Conservation (phyloP, 306 rosid species). For the Urtica urens region DNA sequence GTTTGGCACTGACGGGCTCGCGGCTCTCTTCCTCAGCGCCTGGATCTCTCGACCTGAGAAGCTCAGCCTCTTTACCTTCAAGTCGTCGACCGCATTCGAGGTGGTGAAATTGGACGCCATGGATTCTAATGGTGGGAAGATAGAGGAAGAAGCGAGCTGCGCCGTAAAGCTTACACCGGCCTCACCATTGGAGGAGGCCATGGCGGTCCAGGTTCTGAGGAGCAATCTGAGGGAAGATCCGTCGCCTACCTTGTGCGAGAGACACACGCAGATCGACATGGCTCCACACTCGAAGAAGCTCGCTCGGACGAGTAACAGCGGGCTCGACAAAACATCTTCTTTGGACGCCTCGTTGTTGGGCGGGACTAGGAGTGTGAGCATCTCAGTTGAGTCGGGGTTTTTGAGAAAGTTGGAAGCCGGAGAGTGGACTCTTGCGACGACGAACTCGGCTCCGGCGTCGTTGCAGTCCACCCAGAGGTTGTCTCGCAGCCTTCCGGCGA, state of each 20-base stretch:
- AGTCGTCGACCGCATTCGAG: neutral
- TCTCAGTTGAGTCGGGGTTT: neutral
- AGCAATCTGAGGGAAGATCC: neutral
- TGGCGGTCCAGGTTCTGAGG: neutral
- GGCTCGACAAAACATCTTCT: neutral
- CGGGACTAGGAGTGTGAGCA: neutral
- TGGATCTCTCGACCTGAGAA: neutral
- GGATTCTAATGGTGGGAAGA: neutral
- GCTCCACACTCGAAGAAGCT: conserved; percentile 1
- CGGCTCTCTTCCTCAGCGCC: neutral
- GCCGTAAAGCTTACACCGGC: neutral
- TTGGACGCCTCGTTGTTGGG: neutral
- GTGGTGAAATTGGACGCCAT: neutral
- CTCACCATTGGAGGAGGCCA: neutral
- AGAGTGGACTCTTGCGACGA: neutral
- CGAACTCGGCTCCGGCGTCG: neutral
- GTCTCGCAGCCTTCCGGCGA: neutral
- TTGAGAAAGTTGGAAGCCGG: neutral
- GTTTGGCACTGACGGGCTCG: neutral
- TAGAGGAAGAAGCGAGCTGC: neutral
- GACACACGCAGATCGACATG: neutral
- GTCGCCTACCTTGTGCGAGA: neutral
- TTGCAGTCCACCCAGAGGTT: neutral
- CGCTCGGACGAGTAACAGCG: neutral
- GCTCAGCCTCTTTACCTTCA: neutral